These are phyloP conservation scores for Fusarium sp. DNA, from an alignment of 2,329 filamentous ascomycete genomes.

Conservation along the genomic window DNA sequence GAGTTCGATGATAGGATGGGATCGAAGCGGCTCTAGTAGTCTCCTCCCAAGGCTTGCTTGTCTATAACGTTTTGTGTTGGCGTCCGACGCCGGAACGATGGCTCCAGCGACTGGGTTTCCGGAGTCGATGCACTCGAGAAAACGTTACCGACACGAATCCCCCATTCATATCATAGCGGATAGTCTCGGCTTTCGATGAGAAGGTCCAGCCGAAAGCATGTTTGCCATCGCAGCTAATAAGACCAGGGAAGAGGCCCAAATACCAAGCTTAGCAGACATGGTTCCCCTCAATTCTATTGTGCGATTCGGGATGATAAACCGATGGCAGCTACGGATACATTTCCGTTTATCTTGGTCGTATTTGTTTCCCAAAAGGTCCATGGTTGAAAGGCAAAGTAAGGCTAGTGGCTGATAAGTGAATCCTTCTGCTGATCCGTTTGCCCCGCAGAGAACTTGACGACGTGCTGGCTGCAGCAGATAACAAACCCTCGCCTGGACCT, in stretches of 20 bases:
- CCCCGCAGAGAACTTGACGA: background rate
- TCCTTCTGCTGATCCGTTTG: background rate
- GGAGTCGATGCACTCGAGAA: background rate
- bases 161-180: background rate
- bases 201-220: background rate
- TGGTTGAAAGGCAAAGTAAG: background rate
- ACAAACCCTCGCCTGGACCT: background rate
- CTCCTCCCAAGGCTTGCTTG: background rate
- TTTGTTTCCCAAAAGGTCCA: background rate
- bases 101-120: background rate
- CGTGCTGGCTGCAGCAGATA: background rate
- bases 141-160: background rate
- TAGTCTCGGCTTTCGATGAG: background rate
- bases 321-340: background rate
- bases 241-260: background rate
- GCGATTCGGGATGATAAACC: background rate
- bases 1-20: background rate
- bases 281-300: background rate
- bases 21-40: background rate
- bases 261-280: background rate
- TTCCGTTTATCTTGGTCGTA: background rate
- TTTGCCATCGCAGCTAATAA: too few species aligned
- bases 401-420: background rate
- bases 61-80: background rate
- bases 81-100: background rate